phyloP scores from a whole-genome alignment of 1,284 basidiomycete genomes.

The Lentinus polychrous region DNA sequence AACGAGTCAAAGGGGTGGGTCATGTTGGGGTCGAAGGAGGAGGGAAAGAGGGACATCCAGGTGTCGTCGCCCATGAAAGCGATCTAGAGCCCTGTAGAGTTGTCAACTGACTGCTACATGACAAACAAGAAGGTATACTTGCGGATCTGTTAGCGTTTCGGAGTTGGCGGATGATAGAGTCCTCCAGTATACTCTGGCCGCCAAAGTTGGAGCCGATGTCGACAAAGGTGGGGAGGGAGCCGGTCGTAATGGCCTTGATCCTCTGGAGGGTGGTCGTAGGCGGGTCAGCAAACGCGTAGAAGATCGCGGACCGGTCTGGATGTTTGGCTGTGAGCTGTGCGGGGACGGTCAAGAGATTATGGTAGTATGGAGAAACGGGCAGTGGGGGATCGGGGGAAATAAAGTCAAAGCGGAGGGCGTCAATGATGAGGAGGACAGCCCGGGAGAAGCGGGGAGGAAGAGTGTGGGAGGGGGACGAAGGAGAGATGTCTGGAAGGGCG shows the following conservation, averaged over 20 bases:
- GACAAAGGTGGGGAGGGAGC: slow-evolving; percentile 93
- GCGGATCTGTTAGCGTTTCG: slow-evolving; percentile 51
- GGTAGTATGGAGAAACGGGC: slow-evolving; percentile 66
- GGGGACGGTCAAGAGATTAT: slow-evolving; percentile 80
- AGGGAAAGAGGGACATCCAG: slow-evolving; percentile 87
- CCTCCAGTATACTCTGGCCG: slow-evolving; percentile 80
- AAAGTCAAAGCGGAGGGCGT: slow-evolving; percentile 94
- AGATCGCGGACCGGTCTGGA: slow-evolving; percentile 76
- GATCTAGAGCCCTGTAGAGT: slow-evolving; percentile 33
- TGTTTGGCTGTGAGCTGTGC: slow-evolving; percentile 53
- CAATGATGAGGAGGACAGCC: slow-evolving; percentile 84
- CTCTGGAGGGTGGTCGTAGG: slow-evolving; percentile 95
- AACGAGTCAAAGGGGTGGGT: slow-evolving; percentile 91
- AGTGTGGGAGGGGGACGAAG: slow-evolving; percentile 42
- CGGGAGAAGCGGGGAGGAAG: slow-evolving; percentile 66
- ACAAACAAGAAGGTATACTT: slow-evolving; percentile 17
- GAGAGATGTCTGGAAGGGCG: slow-evolving; percentile 58
- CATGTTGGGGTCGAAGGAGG: slow-evolving; percentile 64
- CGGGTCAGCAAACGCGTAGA: slow-evolving; percentile 88
- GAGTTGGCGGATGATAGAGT: slow-evolving; percentile 72
- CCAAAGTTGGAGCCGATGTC: slow-evolving; percentile 93
- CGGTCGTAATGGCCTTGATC: slow-evolving; percentile 93
- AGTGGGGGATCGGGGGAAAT: slow-evolving; percentile 64
- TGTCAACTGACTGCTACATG: slow-evolving; percentile 6
- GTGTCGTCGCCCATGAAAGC: slow-evolving; percentile 97